Percentiles rank a stretch among this genome's conserved stretches.
phyloP scores from a whole-genome alignment of 225 moss, liverwort and hornwort species.

The Pleurozium schreberi region DNA sequence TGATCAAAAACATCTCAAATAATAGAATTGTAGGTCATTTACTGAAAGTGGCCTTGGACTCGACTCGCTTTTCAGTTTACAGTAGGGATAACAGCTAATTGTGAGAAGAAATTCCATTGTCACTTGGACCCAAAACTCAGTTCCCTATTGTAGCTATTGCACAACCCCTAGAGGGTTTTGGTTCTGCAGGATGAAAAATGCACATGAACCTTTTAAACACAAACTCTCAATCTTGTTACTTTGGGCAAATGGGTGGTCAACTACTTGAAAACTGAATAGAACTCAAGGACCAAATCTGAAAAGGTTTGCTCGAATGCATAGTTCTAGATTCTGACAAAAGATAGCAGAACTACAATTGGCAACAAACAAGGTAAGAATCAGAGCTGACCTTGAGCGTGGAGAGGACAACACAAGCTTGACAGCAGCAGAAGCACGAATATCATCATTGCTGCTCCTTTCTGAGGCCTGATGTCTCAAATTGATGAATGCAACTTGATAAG shows the following conservation, averaged over 20 bases:
- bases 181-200: background rate
- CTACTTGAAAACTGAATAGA: background rate
- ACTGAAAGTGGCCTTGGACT: background rate
- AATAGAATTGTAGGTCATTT: background rate
- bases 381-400: conserved; percentile 6
- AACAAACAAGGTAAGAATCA: background rate
- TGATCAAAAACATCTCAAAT: background rate
- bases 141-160: background rate
- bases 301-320: background rate
- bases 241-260: too few species aligned
- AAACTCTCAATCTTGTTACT: background rate
- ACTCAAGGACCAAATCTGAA: background rate
- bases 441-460: background rate
- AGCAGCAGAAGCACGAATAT: conserved; percentile 10
- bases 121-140: background rate
- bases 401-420: conserved; percentile 7
- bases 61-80: background rate
- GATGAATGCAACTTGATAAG: background rate
- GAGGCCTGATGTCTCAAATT: background rate
- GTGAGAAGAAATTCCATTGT: background rate
- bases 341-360: background rate
- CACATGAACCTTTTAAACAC: background rate
- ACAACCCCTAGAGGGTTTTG: background rate
- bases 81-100: background rate
- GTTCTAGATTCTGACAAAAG: background rate